These are phyloP conservation scores for Phaffomyces antillensis DNA, from an alignment of 805 yeast species.

Conservation along the genomic window DNA sequence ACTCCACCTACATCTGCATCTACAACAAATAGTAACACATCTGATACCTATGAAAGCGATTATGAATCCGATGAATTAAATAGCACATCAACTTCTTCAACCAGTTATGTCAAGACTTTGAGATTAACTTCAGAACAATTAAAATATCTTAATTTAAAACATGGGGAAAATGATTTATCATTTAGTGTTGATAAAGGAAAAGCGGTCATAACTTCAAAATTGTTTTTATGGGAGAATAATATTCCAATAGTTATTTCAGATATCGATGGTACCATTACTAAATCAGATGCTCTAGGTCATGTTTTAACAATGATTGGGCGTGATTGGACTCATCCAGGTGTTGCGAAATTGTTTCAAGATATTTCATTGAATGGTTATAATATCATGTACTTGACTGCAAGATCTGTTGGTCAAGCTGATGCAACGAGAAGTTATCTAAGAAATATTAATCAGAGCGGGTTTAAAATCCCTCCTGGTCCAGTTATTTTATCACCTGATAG, in stretches of 20 bases:
- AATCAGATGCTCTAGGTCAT: constrained; percentile 96
- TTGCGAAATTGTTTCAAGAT: constrained; percentile 85
- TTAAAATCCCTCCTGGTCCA: constrained; percentile 78
- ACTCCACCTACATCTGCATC: not conserved
- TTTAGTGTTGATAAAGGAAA: constrained; percentile 81
- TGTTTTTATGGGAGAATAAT: constrained; percentile 76
- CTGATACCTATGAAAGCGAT: constrained; percentile 3
- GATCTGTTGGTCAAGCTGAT: constrained; percentile 95
- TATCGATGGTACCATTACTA: constrained; percentile 96
- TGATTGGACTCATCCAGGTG: constrained; percentile 98
- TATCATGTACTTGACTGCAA: constrained; percentile 86
- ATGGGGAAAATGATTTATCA: constrained; percentile 72
- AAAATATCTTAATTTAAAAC: constrained; percentile 58
- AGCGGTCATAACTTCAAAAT: constrained; percentile 63
- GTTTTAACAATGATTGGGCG: constrained; percentile 87
- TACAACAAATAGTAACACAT: not conserved
- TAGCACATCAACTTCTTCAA: constrained; percentile 11
- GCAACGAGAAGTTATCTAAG: constrained; percentile 76
- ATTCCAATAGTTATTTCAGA: constrained; percentile 94
- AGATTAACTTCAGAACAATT: constrained; percentile 89
- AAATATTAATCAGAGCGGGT: constrained; percentile 65
- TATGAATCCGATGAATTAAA: constrained; percentile 4
- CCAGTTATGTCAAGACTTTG: constrained; percentile 71
- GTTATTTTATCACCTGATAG: constrained; percentile 93
- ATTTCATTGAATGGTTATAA: constrained; percentile 85